Percentiles rank a stretch among this genome's conserved stretches.
phyloP scores from a whole-genome alignment of 129 eudicot species.

The Scalesia atractyloides region DNA sequence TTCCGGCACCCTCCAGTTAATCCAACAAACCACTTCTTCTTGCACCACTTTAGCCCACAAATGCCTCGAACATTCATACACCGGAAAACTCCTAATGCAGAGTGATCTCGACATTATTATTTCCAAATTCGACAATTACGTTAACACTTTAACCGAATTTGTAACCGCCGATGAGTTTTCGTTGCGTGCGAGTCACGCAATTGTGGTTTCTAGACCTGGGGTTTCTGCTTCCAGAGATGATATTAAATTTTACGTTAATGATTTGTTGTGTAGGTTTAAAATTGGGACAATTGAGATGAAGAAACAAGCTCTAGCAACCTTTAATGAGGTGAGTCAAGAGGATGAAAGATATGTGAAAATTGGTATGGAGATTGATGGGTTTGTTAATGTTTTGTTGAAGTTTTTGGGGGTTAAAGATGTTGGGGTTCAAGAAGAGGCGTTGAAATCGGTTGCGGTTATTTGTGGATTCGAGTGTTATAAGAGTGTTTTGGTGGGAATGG shows the following conservation, averaged over 20 bases:
- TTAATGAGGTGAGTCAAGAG: slow-evolving; percentile 56
- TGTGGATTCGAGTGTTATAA: slow-evolving; percentile 50
- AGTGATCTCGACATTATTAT: slow-evolving; percentile 72
- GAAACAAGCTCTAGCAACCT: slow-evolving; percentile 60
- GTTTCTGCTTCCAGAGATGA: slow-evolving; percentile 62
- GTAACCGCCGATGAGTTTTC: slow-evolving; percentile 48
- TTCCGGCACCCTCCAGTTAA: slow-evolving; percentile 33
- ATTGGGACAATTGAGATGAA: slow-evolving; percentile 70
- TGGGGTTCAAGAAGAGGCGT: slow-evolving; percentile 67
- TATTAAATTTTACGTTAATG: slow-evolving; percentile 66
- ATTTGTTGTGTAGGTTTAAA: slow-evolving; percentile 69
- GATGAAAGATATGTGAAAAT: slow-evolving; percentile 70
- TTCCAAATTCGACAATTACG: slow-evolving; percentile 49
- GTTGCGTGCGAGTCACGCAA: slow-evolving; percentile 43
- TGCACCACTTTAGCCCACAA: slow-evolving; percentile 46
- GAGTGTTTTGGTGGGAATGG: slow-evolving; percentile 46
- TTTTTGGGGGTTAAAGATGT: slow-evolving; percentile 58
- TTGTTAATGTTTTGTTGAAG: slow-evolving; percentile 45
- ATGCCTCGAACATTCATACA: slow-evolving; percentile 53
- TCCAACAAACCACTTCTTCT: slow-evolving; percentile 39
- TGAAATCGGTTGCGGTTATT: slow-evolving; percentile 50
- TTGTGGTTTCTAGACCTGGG: slow-evolving; percentile 72
- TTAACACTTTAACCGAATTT: slow-evolving; percentile 43
- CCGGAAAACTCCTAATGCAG: slow-evolving; percentile 87
- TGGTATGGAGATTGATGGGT: slow-evolving; percentile 51